Conservation (phyloP, 2,329 filamentous ascomycete genomes). For the Corniculantispora saksenae region DNA sequence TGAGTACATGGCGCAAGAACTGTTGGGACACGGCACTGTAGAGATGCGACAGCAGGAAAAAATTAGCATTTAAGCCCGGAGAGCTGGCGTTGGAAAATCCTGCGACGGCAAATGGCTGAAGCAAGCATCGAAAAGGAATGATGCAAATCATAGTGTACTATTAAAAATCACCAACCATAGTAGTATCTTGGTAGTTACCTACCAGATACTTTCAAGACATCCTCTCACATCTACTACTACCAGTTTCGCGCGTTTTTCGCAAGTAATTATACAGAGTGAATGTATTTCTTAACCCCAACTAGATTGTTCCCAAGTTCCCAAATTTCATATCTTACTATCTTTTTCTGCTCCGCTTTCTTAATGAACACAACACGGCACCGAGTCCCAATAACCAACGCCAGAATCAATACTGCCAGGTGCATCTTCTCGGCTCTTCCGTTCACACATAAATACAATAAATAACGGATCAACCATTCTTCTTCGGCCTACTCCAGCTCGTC, state of each 20-base stretch:
- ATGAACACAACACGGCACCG: neutral
- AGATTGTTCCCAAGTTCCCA: neutral
- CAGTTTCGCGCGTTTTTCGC: neutral
- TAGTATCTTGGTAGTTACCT: neutral
- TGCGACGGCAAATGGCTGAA: neutral
- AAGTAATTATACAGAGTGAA: neutral
- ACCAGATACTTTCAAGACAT: neutral
- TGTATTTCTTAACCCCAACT: neutral
- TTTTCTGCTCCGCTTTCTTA: neutral
- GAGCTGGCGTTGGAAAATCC: neutral
- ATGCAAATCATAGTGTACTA: conserved; percentile 8
- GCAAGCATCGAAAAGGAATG: neutral
- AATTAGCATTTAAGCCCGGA: neutral
- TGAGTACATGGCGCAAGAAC: neutral
- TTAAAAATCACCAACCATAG: neutral
- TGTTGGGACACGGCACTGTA: neutral
- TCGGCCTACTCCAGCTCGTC: conserved; percentile 47
- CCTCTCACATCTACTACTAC: conserved; percentile 1
- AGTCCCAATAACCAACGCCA: conserved; percentile 17
- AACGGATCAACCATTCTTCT: conserved; percentile 21
- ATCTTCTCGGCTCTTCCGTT: neutral
- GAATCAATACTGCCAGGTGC: conserved; percentile 6
- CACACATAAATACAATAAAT: conserved; percentile 17
- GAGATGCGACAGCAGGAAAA: neutral
- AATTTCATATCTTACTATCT: neutral